phyloP scores from a whole-genome alignment of 1,284 basidiomycete species.

The Puccinia triticina region DNA sequence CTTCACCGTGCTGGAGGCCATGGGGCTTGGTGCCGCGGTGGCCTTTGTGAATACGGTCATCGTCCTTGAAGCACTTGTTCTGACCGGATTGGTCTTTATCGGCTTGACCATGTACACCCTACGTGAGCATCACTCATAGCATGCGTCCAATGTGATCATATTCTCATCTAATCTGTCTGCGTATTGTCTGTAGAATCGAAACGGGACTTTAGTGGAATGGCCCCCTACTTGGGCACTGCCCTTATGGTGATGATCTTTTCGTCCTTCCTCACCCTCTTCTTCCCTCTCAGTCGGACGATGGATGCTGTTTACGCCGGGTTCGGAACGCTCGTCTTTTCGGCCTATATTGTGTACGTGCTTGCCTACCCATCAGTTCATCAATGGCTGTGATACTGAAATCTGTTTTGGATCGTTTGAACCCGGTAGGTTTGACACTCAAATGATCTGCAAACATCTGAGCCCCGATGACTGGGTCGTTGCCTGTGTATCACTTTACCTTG shows the following conservation, averaged over 20 bases:
- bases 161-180: not conserved
- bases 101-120: slow-evolving; percentile 45
- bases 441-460: slow-evolving; percentile 50
- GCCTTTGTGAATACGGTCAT: slow-evolving; percentile 50
- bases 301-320: slow-evolving; percentile 45
- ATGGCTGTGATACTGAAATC: slow-evolving; percentile 1
- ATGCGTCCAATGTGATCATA: not conserved
- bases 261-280: slow-evolving; percentile 49
- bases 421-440: slow-evolving; percentile 48
- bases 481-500: slow-evolving; percentile 48
- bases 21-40: slow-evolving; percentile 43
- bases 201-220: slow-evolving; percentile 49
- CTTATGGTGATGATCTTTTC: slow-evolving; percentile 50
- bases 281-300: slow-evolving; percentile 48
- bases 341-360: slow-evolving; percentile 42
- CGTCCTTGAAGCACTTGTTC: slow-evolving; percentile 36
- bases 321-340: slow-evolving; percentile 45
- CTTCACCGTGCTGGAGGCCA: slow-evolving; percentile 47
- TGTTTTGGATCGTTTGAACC: not conserved
- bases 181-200: slow-evolving; percentile 24
- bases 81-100: slow-evolving; percentile 48
- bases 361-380: not conserved
- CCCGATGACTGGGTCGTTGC: slow-evolving; percentile 51
- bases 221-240: slow-evolving; percentile 39
- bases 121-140: slow-evolving; percentile 17